phyloP scores from a whole-genome alignment of 2,329 filamentous ascomycete genomes.

The Cladosporium phlei region DNA sequence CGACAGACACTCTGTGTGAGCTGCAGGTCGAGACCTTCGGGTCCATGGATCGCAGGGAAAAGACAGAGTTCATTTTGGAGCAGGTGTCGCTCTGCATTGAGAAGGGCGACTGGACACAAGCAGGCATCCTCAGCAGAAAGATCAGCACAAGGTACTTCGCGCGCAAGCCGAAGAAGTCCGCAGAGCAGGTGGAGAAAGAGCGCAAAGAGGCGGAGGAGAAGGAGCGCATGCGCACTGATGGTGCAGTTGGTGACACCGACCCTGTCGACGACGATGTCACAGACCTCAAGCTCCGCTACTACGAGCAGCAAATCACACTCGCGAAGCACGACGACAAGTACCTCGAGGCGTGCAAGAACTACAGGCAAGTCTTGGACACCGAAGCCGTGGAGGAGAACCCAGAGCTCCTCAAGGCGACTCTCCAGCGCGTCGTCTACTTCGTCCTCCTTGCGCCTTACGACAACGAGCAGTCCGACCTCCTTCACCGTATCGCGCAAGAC shows the following conservation, averaged over 20 bases:
- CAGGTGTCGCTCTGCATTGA: conserved; percentile 94
- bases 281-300: conserved; percentile 91
- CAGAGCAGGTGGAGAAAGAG: conserved; percentile 86
- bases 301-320: conserved; percentile 92
- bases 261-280: conserved; percentile 86
- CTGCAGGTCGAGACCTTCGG: conserved; percentile 98
- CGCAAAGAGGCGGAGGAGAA: conserved; percentile 80
- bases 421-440: conserved; percentile 96
- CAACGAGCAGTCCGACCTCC: conserved; percentile 95
- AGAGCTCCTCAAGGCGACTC: conserved; percentile 73
- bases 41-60: conserved; percentile 93
- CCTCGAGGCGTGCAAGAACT: conserved; percentile 95
- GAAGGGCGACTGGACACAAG: conserved; percentile 93
- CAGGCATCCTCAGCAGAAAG: conserved; percentile 88
- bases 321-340: conserved; percentile 98
- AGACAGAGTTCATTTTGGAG: conserved; percentile 96
- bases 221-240: conserved; percentile 62
- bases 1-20: conserved; percentile 91
- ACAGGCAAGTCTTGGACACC: conserved; percentile 92
- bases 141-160: conserved; percentile 91
- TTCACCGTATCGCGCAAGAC: conserved; percentile 88
- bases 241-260: conserved; percentile 60
- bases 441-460: conserved; percentile 94
- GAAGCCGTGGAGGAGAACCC: conserved; percentile 90
- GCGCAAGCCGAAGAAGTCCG: conserved; percentile 83